Evolutionary conservation across 176 grass and related monocot genomes (phyloP).

Genomic region (Cenchrus americanus): DNA sequence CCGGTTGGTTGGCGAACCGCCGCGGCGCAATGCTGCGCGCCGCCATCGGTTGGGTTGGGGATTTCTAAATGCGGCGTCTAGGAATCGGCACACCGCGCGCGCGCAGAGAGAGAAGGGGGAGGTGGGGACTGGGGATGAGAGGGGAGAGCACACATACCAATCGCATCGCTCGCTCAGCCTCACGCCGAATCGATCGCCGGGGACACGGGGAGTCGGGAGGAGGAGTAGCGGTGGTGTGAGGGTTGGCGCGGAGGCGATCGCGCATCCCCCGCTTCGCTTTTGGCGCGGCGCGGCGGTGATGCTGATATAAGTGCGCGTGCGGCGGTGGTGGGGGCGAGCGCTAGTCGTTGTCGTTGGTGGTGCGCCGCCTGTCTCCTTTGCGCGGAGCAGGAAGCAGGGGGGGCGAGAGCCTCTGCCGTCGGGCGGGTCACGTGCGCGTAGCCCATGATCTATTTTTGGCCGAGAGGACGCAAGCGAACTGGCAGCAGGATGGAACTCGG

Average conservation of each 20-base stretch:
- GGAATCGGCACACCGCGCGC: background rate
- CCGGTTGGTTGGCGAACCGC: background rate
- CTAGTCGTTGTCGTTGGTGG: background rate
- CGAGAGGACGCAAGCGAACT: too few species aligned
- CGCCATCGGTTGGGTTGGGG: too few species aligned
- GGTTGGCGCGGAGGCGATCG: background rate
- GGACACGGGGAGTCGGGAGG: background rate
- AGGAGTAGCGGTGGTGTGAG: background rate
- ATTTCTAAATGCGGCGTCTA: background rate
- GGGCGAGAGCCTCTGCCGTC: too few species aligned
- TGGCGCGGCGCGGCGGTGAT: background rate
- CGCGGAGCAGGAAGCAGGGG: slow-evolving; percentile 30
- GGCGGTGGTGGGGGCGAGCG: background rate
- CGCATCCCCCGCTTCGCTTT: background rate
- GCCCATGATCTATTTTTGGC: background rate
- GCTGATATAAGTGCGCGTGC: background rate
- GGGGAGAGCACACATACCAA: background rate
- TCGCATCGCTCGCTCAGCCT: background rate
- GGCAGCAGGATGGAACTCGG: too few species aligned
- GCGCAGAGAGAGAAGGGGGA: too few species aligned
- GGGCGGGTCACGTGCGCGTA: too few species aligned
- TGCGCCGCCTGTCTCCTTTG: background rate
- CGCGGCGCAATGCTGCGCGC: background rate
- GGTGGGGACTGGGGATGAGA: background rate
- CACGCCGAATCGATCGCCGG: background rate